Evolutionary conservation across 306 rosid genomes (phyloP).

Genomic region (Medicago arabica): DNA sequence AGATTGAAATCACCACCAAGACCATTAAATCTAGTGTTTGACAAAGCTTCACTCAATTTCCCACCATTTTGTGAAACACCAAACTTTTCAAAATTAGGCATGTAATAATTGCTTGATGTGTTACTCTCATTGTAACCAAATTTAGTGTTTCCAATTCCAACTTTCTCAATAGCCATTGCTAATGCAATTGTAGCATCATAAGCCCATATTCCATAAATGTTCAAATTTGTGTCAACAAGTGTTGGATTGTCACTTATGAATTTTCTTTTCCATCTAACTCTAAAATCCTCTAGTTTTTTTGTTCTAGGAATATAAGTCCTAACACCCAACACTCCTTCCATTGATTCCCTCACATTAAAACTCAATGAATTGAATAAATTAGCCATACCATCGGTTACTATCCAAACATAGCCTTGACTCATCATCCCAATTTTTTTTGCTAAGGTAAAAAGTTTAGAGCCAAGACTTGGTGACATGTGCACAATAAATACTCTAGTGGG

Average conservation of each 20-base stretch:
- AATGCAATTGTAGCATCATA: conserved; percentile 65
- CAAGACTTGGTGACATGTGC: conserved; percentile 50
- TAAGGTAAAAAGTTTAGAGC: conserved; percentile 46
- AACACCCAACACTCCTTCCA: conserved; percentile 70
- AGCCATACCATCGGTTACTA: conserved; percentile 47
- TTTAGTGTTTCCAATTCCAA: conserved; percentile 2
- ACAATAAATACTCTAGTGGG: conserved; percentile 61
- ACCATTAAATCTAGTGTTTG: conserved; percentile 47
- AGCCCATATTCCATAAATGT: conserved; percentile 62
- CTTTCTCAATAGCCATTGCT: conserved; percentile 62
- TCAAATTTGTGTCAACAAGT: conserved; percentile 33
- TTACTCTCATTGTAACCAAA: conserved; percentile 25
- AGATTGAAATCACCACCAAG: conserved; percentile 53
- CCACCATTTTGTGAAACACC: conserved; percentile 51
- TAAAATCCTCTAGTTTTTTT: conserved; percentile 41
- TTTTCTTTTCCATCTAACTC: conserved; percentile 51
- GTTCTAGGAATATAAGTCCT: conserved; percentile 49
- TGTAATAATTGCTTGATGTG: conserved; percentile 22
- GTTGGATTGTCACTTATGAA: conserved; percentile 46
- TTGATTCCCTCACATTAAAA: conserved; percentile 37
- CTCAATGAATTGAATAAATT: conserved; percentile 28
- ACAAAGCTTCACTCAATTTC: conserved; percentile 42
- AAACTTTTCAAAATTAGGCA: conserved; percentile 50
- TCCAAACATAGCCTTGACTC: conserved; percentile 61
- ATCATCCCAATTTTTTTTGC: conserved; percentile 65